A percentile compares a stretch with the other conserved stretches of the same genome.
Evolutionary conservation across 768 basidiomycete species (phyloP).

Genomic region (Cyclocybe aegerita): DNA sequence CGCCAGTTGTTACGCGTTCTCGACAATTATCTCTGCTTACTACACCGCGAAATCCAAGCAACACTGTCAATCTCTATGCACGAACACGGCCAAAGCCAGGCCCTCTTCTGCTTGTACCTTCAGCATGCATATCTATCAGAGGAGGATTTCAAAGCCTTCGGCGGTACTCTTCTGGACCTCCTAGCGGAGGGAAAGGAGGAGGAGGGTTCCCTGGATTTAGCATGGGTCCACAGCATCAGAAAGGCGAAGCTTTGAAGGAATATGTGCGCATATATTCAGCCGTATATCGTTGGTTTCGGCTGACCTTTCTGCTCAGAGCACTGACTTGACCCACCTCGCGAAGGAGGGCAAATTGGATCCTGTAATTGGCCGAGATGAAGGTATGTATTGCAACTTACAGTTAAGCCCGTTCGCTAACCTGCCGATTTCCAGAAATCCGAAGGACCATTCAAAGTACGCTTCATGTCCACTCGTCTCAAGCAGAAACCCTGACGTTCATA

Average conservation of each 20-base stretch:
- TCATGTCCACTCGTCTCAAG: not conserved
- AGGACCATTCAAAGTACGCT: conserved; percentile 85
- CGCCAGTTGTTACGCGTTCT: not conserved
- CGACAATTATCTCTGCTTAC: conserved; percentile 7
- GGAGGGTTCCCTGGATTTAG: conserved; percentile 63
- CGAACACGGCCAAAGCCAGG: conserved; percentile 21
- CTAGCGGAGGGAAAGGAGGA: conserved; percentile 29
- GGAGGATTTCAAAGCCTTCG: conserved; percentile 11
- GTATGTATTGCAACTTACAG: conserved; percentile 28
- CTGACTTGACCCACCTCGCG: conserved; percentile 84
- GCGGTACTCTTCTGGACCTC: conserved; percentile 34
- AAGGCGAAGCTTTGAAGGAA: conserved; percentile 87
- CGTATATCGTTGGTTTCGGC: not conserved
- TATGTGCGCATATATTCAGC: conserved; percentile 36
- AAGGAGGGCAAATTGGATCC: conserved; percentile 86
- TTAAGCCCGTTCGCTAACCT: too few relatives aligned
- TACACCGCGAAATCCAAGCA: not conserved
- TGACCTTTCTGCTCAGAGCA: conserved; percentile 45
- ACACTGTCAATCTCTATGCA: conserved; percentile 10
- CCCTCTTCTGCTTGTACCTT: conserved; percentile 24
- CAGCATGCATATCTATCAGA: conserved; percentile 17
- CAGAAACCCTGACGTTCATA: not conserved
- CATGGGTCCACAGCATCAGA: conserved; percentile 62
- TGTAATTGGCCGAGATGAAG: conserved; percentile 86
- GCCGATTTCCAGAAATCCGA: conserved; percentile 61